Evolutionary conservation across 2,329 filamentous ascomycete species (phyloP).

Genomic region (Nothophaeocryptopus gaeumannii): DNA sequence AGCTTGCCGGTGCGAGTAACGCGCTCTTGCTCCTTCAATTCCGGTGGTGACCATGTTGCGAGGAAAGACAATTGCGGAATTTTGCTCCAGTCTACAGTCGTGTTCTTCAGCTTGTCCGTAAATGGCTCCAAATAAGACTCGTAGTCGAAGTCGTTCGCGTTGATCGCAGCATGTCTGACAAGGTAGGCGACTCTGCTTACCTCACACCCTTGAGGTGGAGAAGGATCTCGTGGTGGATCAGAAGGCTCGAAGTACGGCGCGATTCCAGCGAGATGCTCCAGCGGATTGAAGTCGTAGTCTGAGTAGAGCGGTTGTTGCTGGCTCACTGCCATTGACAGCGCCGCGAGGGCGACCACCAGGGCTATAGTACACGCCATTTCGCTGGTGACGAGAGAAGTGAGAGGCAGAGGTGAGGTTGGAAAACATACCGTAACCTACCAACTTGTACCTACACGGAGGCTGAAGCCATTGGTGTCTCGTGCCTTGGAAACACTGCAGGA

Average conservation of each 20-base stretch:
- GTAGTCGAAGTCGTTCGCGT: slow-evolving; percentile 53
- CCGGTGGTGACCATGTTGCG: slow-evolving; percentile 54
- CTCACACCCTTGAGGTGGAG: slow-evolving; percentile 51
- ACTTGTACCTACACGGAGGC: too few species aligned
- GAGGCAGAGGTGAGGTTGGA: too few species aligned
- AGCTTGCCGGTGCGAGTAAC: slow-evolving; percentile 60
- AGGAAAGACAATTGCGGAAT: slow-evolving; percentile 58
- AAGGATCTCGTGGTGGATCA: slow-evolving; percentile 47
- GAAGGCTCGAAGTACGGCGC: slow-evolving; percentile 51
- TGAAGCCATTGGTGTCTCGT: too few species aligned
- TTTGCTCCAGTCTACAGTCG: slow-evolving; percentile 57
- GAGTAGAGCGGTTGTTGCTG: slow-evolving; percentile 31
- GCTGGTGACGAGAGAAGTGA: too few species aligned
- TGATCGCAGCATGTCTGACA: slow-evolving; percentile 52
- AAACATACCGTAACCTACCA: too few species aligned
- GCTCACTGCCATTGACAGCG: slow-evolving; percentile 19
- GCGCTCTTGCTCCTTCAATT: slow-evolving; percentile 55
- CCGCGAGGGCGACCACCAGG: slow-evolving; percentile 16
- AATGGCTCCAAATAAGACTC: slow-evolving; percentile 53
- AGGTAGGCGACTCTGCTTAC: slow-evolving; percentile 51
- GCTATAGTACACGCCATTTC: slow-evolving; percentile 3
- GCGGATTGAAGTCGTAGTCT: slow-evolving; percentile 46
- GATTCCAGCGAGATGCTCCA: slow-evolving; percentile 51
- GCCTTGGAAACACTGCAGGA: too few species aligned
- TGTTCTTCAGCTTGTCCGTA: slow-evolving; percentile 57